Evolutionary conservation across 2,329 filamentous ascomycete species (phyloP).

Genomic region (Fusarium fracticaudum): DNA sequence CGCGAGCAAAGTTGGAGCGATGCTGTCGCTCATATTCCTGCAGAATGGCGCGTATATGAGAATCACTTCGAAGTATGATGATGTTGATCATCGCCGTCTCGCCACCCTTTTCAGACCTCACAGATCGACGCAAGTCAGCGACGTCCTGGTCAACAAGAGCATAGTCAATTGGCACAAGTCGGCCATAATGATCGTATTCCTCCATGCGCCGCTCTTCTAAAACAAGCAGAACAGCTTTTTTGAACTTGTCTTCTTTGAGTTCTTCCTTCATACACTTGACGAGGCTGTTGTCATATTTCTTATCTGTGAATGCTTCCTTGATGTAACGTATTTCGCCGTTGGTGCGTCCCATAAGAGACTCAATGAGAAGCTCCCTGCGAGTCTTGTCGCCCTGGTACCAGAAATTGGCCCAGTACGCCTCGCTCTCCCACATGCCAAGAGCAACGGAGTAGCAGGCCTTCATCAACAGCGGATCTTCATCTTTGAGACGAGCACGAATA

Average conservation of each 20-base stretch:
- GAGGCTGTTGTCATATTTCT: conserved; percentile 86
- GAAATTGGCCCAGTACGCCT: conserved; percentile 98
- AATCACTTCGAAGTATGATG: conserved; percentile 81
- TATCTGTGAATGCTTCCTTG: conserved; percentile 89
- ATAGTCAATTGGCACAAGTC: conserved; percentile 65
- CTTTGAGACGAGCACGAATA: conserved; percentile 79
- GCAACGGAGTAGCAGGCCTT: conserved; percentile 93
- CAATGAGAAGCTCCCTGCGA: conserved; percentile 88
- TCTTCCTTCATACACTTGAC: conserved; percentile 90
- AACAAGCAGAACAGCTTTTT: conserved; percentile 83
- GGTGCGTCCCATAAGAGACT: conserved; percentile 87
- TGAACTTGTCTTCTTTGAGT: conserved; percentile 95
- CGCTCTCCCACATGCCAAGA: conserved; percentile 88
- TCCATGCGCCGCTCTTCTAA: conserved; percentile 87
- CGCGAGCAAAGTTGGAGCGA: conserved; percentile 83
- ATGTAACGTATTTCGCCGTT: conserved; percentile 89
- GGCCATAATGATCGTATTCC: conserved; percentile 75
- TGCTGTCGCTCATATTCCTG: conserved; percentile 78
- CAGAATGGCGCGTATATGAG: conserved; percentile 83
- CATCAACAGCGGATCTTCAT: conserved; percentile 78
- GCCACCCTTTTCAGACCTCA: conserved; percentile 80
- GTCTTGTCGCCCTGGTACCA: conserved; percentile 93
- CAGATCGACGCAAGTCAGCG: conserved; percentile 71
- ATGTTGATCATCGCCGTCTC: conserved; percentile 90
- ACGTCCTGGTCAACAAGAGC: conserved; percentile 76